Percentiles rank a stretch among this genome's conserved stretches.
Evolutionary conservation across 2,329 filamentous ascomycete genomes (phyloP).

Genomic region (Sphaerulina vaccinii): DNA sequence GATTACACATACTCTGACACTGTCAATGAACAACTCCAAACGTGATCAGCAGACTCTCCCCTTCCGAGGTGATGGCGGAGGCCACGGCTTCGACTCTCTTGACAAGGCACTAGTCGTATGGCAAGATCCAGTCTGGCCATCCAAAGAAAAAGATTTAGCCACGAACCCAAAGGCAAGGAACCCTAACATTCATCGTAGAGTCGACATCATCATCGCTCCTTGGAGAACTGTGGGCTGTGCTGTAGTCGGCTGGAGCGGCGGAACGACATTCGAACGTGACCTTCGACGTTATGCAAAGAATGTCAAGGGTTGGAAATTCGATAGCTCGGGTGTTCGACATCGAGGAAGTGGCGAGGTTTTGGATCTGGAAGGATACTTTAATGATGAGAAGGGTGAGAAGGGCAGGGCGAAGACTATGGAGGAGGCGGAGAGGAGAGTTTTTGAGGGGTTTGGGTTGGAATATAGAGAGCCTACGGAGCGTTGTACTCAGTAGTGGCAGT

Average conservation of each 20-base stretch:
- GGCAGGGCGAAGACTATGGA: slow-evolving; percentile 55
- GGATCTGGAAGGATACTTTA: slow-evolving; percentile 76
- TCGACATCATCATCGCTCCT: slow-evolving; percentile 87
- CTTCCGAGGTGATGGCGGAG: slow-evolving; percentile 47
- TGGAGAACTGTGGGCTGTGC: slow-evolving; percentile 90
- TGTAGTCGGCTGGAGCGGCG: slow-evolving; percentile 78
- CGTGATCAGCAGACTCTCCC: slow-evolving; percentile 67
- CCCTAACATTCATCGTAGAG: slow-evolving; percentile 73
- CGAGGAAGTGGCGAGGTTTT: slow-evolving; percentile 66
- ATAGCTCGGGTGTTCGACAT: slow-evolving; percentile 80
- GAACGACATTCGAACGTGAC: slow-evolving; percentile 86
- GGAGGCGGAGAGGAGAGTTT: slow-evolving; percentile 76
- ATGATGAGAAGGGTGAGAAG: slow-evolving; percentile 41
- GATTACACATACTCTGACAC: slow-evolving; percentile 77
- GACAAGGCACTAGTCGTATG: slow-evolving; percentile 93
- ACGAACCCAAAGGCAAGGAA: slow-evolving; percentile 54
- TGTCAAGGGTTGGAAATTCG: slow-evolving; percentile 75
- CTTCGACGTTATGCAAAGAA: slow-evolving; percentile 76
- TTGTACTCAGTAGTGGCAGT: slow-evolving; percentile 42
- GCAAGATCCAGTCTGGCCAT: slow-evolving; percentile 63
- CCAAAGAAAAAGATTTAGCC: slow-evolving; percentile 39
- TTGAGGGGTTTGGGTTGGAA: slow-evolving; percentile 68
- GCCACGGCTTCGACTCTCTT: slow-evolving; percentile 76
- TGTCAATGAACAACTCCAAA: slow-evolving; percentile 68
- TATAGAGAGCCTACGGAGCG: slow-evolving; percentile 46